These are phyloP conservation scores for Aquilaria yunnanensis DNA, from an alignment of 345 rosid species.

Conservation along the genomic window DNA sequence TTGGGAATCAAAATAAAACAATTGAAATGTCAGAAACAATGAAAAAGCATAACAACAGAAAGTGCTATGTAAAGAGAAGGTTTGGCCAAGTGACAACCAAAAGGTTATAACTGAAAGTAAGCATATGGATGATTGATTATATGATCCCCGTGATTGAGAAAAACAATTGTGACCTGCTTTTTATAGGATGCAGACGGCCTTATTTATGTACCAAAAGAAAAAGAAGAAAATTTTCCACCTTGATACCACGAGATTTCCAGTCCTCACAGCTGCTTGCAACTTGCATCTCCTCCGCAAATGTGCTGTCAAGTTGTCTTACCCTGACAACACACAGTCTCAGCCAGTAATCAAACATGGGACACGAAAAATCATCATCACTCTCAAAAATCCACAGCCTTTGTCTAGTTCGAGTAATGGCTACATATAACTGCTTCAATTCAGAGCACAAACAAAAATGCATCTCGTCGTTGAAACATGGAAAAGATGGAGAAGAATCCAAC, in stretches of 20 bases:
- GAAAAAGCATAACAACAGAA: too few relatives aligned
- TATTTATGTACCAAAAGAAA: too few relatives aligned
- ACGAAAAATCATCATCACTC: slow-evolving; percentile 23
- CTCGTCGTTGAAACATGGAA: slow-evolving; percentile 26
- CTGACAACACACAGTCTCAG: slow-evolving; percentile 25
- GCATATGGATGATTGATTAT: too few relatives aligned
- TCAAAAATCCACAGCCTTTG: slow-evolving; percentile 56
- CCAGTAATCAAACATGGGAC: slow-evolving; percentile 38
- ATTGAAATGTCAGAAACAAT: too few relatives aligned
- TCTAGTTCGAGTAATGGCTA: slow-evolving; percentile 47
- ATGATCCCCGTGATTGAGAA: too few relatives aligned
- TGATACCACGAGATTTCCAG: slow-evolving; percentile 37
- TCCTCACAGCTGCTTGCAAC: slow-evolving; percentile 39
- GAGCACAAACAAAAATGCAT: slow-evolving; percentile 38
- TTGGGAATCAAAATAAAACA: too few relatives aligned
- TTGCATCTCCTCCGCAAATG: slow-evolving; percentile 35
- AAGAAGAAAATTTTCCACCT: slow-evolving; percentile 19
- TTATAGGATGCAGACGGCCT: too few relatives aligned
- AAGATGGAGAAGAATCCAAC: slow-evolving; percentile 12
- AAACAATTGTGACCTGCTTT: too few relatives aligned
- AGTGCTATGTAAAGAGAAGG: too few relatives aligned
- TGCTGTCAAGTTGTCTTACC: slow-evolving; percentile 26
- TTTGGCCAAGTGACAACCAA: slow-evolving; percentile 3
- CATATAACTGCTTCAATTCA: slow-evolving; percentile 48
- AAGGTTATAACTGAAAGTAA: not conserved